A percentile compares a stretch with the other conserved stretches of the same genome.
These are phyloP conservation scores for Yamadazyma tumulicola DNA, from an alignment of 805 yeast species.

Conservation along the genomic window DNA sequence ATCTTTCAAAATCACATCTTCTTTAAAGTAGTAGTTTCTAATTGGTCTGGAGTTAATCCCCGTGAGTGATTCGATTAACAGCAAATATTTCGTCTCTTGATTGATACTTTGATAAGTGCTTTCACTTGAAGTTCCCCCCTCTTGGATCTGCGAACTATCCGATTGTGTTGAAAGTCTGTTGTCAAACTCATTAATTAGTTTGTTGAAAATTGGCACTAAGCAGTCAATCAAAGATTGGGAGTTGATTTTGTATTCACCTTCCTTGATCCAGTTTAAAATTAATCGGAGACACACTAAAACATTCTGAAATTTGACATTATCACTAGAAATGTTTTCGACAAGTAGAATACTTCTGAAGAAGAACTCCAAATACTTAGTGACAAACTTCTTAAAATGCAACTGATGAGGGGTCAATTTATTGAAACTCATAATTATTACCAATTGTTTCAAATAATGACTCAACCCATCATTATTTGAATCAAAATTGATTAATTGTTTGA, in stretches of 20 bases:
- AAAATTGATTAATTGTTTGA: slow-evolving; percentile 8
- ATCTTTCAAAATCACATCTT: slow-evolving; percentile 62
- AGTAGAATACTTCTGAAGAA: slow-evolving; percentile 4
- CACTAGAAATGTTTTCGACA: background rate
- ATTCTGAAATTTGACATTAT: slow-evolving; percentile 4
- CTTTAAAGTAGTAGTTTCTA: slow-evolving; percentile 55
- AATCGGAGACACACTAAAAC: slow-evolving; percentile 38
- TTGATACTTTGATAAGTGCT: slow-evolving; percentile 1
- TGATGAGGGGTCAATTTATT: slow-evolving; percentile 11
- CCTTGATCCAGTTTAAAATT: slow-evolving; percentile 55
- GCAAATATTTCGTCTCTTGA: slow-evolving; percentile 5
- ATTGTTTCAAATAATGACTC: slow-evolving; percentile 19
- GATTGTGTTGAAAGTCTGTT: background rate
- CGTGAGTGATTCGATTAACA: slow-evolving; percentile 9
- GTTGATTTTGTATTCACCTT: slow-evolving; percentile 32
- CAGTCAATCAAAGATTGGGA: slow-evolving; percentile 10
- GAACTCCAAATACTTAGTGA: slow-evolving; percentile 5
- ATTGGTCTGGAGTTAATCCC: slow-evolving; percentile 34
- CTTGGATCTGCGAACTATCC: background rate
- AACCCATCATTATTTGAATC: slow-evolving; percentile 9
- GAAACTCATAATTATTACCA: slow-evolving; percentile 22
- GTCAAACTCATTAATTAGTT: slow-evolving; percentile 8
- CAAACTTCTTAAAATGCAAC: slow-evolving; percentile 7
- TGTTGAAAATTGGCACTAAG: slow-evolving; percentile 16
- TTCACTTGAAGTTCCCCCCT: no score